phyloP scores from a whole-genome alignment of 805 yeast genomes.

The Dipodascopsis tothii region DNA sequence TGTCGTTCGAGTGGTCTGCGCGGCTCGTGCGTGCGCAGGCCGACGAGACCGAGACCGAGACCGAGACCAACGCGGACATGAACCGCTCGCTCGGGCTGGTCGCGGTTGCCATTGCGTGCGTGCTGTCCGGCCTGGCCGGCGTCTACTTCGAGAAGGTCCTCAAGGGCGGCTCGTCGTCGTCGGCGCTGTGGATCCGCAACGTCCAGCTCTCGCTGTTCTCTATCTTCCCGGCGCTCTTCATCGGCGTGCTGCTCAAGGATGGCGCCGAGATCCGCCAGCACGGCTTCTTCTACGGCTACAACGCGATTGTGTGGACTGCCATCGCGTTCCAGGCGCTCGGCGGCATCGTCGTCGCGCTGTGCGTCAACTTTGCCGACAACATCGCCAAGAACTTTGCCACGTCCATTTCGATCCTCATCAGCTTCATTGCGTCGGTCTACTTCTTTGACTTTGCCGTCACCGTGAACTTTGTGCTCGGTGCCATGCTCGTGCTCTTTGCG shows the following conservation, averaged over 20 bases:
- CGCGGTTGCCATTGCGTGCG: constrained; percentile 35
- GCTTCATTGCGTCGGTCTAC: constrained; percentile 34
- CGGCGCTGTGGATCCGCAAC: constrained; percentile 37
- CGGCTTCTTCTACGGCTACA: constrained; percentile 38
- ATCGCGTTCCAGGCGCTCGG: constrained; percentile 37
- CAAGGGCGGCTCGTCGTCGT: constrained; percentile 32
- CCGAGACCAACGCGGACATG: constrained; percentile 14
- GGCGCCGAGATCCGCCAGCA: constrained; percentile 30
- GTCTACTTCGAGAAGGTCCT: constrained; percentile 39
- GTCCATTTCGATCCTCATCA: constrained; percentile 34
- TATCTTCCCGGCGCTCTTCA: constrained; percentile 34
- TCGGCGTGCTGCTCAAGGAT: constrained; percentile 34
- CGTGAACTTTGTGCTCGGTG: constrained; percentile 32
- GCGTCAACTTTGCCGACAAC: constrained; percentile 39
- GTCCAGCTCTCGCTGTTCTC: constrained; percentile 37
- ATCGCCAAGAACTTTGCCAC: constrained; percentile 40
- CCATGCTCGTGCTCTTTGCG: constrained; percentile 32
- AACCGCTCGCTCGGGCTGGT: constrained; percentile 30
- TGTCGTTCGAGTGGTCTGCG: constrained; percentile 11
- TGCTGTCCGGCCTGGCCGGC: constrained; percentile 38
- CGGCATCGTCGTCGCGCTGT: constrained; percentile 37
- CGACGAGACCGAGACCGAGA: not conserved
- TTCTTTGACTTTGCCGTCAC: constrained; percentile 34
- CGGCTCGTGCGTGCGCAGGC: constrained; percentile 7
- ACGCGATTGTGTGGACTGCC: constrained; percentile 34